phyloP scores from a whole-genome alignment of 2,329 filamentous ascomycete species.

The Aspergillus sp. region DNA sequence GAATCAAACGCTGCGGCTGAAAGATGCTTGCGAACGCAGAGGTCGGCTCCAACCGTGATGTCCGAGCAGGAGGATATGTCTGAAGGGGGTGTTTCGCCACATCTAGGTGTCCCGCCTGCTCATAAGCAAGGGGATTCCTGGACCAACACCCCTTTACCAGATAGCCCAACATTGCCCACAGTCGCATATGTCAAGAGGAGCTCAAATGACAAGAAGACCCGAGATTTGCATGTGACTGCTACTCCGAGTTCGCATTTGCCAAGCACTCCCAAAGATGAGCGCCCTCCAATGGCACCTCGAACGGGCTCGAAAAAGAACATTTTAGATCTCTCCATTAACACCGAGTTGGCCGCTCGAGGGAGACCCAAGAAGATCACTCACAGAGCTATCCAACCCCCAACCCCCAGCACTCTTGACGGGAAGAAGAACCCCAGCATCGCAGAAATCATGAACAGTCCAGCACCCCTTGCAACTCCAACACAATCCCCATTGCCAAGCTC shows the following conservation, averaged over 20 bases:
- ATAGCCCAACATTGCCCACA: slow-evolving; percentile 36
- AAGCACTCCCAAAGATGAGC: slow-evolving; percentile 4
- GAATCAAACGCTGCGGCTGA: not conserved
- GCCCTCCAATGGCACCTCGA: slow-evolving; percentile 18
- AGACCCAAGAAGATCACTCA: slow-evolving; percentile 35
- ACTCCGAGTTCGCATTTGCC: slow-evolving; percentile 3
- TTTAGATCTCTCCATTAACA: slow-evolving; percentile 42
- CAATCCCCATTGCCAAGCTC: slow-evolving; percentile 24
- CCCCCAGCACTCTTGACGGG: slow-evolving; percentile 25
- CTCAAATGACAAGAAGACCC: slow-evolving; percentile 6
- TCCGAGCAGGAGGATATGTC: slow-evolving; percentile 16
- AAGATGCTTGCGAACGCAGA: slow-evolving; percentile 26
- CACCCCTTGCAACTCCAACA: slow-evolving; percentile 30
- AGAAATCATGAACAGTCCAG: slow-evolving; percentile 43
- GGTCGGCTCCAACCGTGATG: slow-evolving; percentile 33
- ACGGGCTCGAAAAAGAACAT: slow-evolving; percentile 36
- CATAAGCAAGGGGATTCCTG: slow-evolving; percentile 32
- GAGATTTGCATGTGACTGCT: slow-evolving; percentile 11
- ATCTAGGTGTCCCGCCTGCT: slow-evolving; percentile 32
- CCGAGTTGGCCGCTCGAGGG: slow-evolving; percentile 35
- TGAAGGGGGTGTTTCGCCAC: slow-evolving; percentile 14
- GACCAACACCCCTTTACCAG: slow-evolving; percentile 35
- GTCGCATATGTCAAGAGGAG: slow-evolving; percentile 10
- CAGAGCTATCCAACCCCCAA: slow-evolving; percentile 37
- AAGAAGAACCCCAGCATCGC: slow-evolving; percentile 39